Conservation (phyloP, 768 basidiomycete genomes). For the Russula dissimulans region DNA sequence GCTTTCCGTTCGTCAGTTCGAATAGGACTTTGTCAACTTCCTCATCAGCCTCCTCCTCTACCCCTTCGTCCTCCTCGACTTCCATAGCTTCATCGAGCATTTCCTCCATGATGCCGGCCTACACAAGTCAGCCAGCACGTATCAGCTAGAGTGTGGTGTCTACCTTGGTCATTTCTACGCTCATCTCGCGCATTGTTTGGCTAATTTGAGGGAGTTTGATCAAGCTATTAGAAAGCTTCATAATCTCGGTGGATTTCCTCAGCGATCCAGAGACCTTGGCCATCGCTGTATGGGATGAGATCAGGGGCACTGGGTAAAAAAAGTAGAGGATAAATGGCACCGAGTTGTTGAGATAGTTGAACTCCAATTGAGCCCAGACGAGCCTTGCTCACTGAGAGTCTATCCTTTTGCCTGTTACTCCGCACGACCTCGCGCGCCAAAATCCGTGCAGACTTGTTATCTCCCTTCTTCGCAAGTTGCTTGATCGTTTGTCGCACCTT, state of each 20-base stretch:
- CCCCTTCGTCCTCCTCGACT: constrained; percentile 87
- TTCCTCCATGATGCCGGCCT: constrained; percentile 97
- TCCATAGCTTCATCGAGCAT: constrained; percentile 94
- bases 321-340: constrained; percentile 39
- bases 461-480: constrained; percentile 83
- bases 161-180: constrained; percentile 99
- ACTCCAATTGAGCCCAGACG: constrained; percentile 81
- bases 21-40: constrained; percentile 96
- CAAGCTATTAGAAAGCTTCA: constrained; percentile 93
- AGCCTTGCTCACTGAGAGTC: constrained; percentile 88
- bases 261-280: constrained; percentile 94
- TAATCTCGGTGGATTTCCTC: constrained; percentile 97
- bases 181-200: constrained; percentile 93
- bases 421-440: constrained; percentile 91
- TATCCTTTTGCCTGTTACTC: constrained; percentile 89
- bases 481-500: constrained; percentile 80
- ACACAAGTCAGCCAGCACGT: not conserved
- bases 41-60: constrained; percentile 93
- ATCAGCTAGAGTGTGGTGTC: constrained; percentile 4
- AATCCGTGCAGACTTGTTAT: constrained; percentile 86
- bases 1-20: constrained; percentile 90
- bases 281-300: constrained; percentile 53
- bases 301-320: not conserved
- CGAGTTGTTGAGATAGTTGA: constrained; percentile 86
- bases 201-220: constrained; percentile 89